Evolutionary conservation across 2,329 filamentous ascomycete genomes (phyloP), one percentile per base, ranked within the genome.

Genomic region (Hymenoscyphus fructigenus): DNA sequence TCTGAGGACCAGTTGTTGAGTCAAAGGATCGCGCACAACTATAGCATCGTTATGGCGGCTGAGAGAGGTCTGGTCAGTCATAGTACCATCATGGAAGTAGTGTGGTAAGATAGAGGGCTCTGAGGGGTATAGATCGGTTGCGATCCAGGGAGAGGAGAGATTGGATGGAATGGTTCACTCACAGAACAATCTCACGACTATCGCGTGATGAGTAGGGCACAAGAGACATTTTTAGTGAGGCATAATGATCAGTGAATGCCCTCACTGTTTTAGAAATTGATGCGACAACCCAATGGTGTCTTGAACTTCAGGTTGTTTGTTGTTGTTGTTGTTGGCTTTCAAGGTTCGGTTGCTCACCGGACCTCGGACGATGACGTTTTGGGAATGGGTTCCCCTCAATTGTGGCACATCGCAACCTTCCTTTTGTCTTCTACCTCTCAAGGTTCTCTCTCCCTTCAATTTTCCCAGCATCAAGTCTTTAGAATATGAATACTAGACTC

Each of bases 41-140:
- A 99, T 88, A 26, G 93, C 90, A 79, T 97, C 92, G 75, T 92
- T 91, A 77, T 97, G 93, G 67, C 94, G 95, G 61, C 95, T 98
- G 28, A 17, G 7, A 41, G 29, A 44, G 17, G 26, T 10, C 38
- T 34, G 32, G 23, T 73, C 53, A 75, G 69, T 60, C 66, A 41
- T 47, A 70, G 36, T 47, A 62, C 57, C 60, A 61, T 68, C 68
- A 10, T 20, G 26, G 55, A 60, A n/a, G 64, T 50, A 53, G 50
- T 59, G 28, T 53, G 47, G 28, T 17, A 29, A 17, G 32, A 53
- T 38, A 56, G 29, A 32, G 29, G 9, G 29, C 29, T 23, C n/a
- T 65, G 34, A 14, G 26, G 20, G 57, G 28, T 34, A 9, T n/a
- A 59, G 29, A 12, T 41, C 44, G 15, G 44, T n/a, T 60, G 28